phyloP scores from a whole-genome alignment of 139 green algal genomes.

The Tetratostichococcus sp. region DNA sequence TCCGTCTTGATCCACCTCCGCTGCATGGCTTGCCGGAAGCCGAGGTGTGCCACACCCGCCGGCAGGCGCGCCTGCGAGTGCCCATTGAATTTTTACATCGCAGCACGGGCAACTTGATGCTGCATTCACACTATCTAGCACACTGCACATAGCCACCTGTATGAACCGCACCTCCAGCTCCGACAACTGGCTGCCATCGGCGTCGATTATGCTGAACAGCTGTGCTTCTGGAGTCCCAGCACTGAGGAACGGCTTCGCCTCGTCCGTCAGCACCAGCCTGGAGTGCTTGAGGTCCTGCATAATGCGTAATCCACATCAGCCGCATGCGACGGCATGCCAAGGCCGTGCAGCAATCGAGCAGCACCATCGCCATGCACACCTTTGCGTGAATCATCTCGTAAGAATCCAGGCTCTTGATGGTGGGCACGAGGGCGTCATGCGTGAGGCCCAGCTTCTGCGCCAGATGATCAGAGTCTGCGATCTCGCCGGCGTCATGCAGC shows the following conservation, averaged over 20 bases:
- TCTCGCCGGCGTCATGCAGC: conserved; percentile 38
- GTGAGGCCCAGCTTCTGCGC: conserved; percentile 44
- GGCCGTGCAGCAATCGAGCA: too few species aligned
- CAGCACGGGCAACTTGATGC: too few species aligned
- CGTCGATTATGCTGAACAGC: conserved; percentile 69
- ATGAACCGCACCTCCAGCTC: conserved; percentile 60
- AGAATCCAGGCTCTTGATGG: conserved; percentile 77
- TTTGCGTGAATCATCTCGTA: conserved; percentile 73
- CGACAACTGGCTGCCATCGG: conserved; percentile 66
- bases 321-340: neutral
- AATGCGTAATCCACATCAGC: too few species aligned
- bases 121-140: neutral
- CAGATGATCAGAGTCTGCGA: conserved; percentile 71
- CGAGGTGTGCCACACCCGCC: conserved; percentile 59
- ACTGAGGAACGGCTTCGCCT: conserved; percentile 64
- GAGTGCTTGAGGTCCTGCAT: conserved; percentile 75
- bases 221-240: conserved; percentile 79
- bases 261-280: conserved; percentile 67
- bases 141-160: neutral
- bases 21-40: conserved; percentile 93
- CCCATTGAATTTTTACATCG: too few species aligned
- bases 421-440: conserved; percentile 73
- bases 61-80: neutral
- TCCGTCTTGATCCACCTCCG: conserved; percentile 62
- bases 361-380: too few species aligned